A percentile compares a stretch with the other conserved stretches of the same genome.
These are phyloP conservation scores for Linum usitatissimum DNA, from an alignment of 345 rosid species.

Conservation along the genomic window DNA sequence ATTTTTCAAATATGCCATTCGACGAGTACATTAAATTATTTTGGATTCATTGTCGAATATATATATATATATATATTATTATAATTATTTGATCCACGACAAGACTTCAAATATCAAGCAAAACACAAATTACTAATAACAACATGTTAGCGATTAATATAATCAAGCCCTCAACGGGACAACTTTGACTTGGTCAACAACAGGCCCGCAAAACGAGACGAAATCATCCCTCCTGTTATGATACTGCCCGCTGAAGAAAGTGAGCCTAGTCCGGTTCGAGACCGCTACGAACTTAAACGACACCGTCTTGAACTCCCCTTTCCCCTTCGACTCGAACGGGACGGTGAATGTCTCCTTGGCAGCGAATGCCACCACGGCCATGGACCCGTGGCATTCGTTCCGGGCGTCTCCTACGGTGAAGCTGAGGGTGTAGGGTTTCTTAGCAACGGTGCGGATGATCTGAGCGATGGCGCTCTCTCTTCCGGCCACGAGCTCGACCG, in stretches of 20 bases:
- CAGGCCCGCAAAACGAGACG: slow-evolving; percentile 86
- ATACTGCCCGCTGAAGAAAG: slow-evolving; percentile 78
- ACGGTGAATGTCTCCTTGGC: slow-evolving; percentile 49
- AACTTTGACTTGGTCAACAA: slow-evolving; percentile 65
- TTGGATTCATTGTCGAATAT: too few relatives aligned
- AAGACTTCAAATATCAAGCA: too few relatives aligned
- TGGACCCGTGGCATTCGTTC: slow-evolving; percentile 79
- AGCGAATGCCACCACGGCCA: slow-evolving; percentile 96
- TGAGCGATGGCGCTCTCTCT: slow-evolving; percentile 95
- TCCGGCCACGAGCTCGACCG: slow-evolving; percentile 88
- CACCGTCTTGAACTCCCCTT: slow-evolving; percentile 42
- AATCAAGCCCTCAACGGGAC: slow-evolving; percentile 5
- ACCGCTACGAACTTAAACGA: slow-evolving; percentile 64
- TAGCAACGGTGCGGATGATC: slow-evolving; percentile 53
- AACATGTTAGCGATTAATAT: too few relatives aligned
- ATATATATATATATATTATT: too few relatives aligned
- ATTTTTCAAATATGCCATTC: too few relatives aligned
- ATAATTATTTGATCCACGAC: too few relatives aligned
- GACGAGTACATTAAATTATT: too few relatives aligned
- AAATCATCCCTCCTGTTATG: slow-evolving; percentile 55
- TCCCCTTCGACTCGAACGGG: slow-evolving; percentile 56
- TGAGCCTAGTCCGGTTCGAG: slow-evolving; percentile 55
- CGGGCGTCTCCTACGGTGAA: slow-evolving; percentile 70
- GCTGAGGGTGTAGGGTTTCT: slow-evolving; percentile 43
- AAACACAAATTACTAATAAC: background rate